Evolutionary conservation across 1,284 basidiomycete genomes (phyloP), one percentile per base, ranked within the genome.

Genomic region (Cystobasidiaceae sp.): DNA sequence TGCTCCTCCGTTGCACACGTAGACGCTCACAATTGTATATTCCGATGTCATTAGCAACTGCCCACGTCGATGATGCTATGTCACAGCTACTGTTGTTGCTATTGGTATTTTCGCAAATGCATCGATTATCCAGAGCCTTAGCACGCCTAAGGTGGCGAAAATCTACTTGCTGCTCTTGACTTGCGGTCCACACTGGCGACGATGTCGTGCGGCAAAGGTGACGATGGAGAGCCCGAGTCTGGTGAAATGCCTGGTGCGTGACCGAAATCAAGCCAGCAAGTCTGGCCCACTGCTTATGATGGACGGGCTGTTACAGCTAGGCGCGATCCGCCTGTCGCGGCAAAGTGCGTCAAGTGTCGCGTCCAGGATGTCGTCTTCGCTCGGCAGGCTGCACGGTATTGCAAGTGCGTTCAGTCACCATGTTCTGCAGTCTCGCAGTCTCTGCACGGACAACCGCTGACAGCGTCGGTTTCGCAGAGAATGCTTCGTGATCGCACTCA

Each of bases 181-280:
- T 49, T 21, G 25, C 27, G 8, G 5, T 46, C 41, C 19, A n/a
- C 7, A 11, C 15, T 19, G 8, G 17, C 11, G 13, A 48, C 15
- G 9, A 62, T 62, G 60, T 52, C 60, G 21, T 62, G 60, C 60
- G 60, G 60, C 0, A 51, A 49, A 28, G 34, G 34, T 34, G 60
- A 62, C 15, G 60, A 52, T 33, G 60, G 54, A 43, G 60, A 32
- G n/a, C n/a, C n/a, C n/a, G n/a, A n/a, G n/a, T n/a, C n/a, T 28
- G 60, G 50, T 13, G 50, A 52, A 17, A 62, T 62, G 60, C 60
- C 60, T 30, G 60, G 60, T 62, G 27, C n/a, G 60, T 33, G 5
- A 30, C 7, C 23, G 21, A 9, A 28, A 5, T 19, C 34, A n/a
- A 23, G n/a, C 6, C 25, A 17, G 11, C n/a, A n/a, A n/a, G n/a